Evolutionary conservation across 257 asterid species (phyloP).

Genomic region (Osmanthus fragrans): DNA sequence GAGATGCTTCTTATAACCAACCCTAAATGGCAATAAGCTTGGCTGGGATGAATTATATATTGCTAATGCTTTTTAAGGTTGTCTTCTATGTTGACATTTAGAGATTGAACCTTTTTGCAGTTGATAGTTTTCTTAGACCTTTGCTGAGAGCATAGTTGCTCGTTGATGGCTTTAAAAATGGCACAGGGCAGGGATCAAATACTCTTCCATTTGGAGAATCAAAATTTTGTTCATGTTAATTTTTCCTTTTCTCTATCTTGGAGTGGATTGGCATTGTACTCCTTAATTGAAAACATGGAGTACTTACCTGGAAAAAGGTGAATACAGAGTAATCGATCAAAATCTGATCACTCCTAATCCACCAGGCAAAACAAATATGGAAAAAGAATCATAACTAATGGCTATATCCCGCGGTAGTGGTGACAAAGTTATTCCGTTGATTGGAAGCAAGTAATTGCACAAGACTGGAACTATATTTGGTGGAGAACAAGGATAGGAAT

Average conservation of each 20-base stretch:
- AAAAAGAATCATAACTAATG: neutral
- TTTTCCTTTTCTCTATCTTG: neutral
- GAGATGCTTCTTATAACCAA: neutral
- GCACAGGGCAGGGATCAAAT: neutral
- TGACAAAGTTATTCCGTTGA: neutral
- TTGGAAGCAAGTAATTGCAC: neutral
- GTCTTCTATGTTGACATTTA: neutral
- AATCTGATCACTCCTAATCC: neutral
- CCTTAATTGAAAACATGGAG: neutral
- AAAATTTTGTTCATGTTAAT: neutral
- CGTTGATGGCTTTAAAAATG: neutral
- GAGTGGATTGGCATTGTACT: neutral
- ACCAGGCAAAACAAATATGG: neutral
- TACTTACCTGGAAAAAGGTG: neutral
- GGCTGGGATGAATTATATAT: neutral
- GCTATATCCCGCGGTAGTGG: neutral
- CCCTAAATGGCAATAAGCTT: neutral
- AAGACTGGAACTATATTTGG: neutral
- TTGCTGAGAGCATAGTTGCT: neutral
- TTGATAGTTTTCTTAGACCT: neutral
- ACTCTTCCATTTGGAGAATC: neutral
- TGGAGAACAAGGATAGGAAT: neutral
- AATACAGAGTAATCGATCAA: neutral
- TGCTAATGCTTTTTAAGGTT: neutral
- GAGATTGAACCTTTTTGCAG: neutral